Evolutionary conservation across 805 yeast species (phyloP), one percentile per base, ranked within the genome.

Genomic region (Candida morakotiae): DNA sequence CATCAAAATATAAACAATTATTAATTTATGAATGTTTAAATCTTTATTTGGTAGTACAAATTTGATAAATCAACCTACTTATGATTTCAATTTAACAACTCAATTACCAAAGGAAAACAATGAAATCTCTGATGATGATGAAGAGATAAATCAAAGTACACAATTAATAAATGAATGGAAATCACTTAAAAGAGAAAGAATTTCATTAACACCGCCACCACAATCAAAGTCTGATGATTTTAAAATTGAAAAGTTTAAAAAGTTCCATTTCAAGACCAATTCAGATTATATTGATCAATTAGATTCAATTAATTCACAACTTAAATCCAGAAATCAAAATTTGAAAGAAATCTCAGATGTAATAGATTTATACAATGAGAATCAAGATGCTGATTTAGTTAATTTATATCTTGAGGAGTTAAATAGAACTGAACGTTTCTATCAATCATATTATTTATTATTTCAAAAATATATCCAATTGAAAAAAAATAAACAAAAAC

Each of bases 381-480:
- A 37, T 21, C 14, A 30, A n/a, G n/a, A 14, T 2, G 15, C 27
- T 9, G 32, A 29, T 9, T n/a, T 41, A 9, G 44, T 46, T 2
- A 22, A 35, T 9, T 44, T 46, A 31, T 60, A 56, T 38, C 40
- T 62, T 3, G 46, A 46, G 3, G 69, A 65, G 38, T 42, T 62
- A 19, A 45, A 43, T 18, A 53, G 47, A 16, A 51, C 55, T 14
- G 56, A 54, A 40, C 38, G 38, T 4, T 53, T 64, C 34, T 61
- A 60, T 40, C 47, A 58, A 31, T 56, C 59, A 8, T 65, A 64
- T 42, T 46, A 56, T 25, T 49, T 48, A 40, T 43, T 64, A 13
- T 52, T 56, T 20, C 35, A 51, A 24, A 60, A 60, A 39, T 62
- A 63, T 38, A 44, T 54, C 11, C 43, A 43, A 13, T 41, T 58